Base-by-base conservation (phyloP, 352 stramenopile genomes). In the Blastocystis sp. region DNA sequence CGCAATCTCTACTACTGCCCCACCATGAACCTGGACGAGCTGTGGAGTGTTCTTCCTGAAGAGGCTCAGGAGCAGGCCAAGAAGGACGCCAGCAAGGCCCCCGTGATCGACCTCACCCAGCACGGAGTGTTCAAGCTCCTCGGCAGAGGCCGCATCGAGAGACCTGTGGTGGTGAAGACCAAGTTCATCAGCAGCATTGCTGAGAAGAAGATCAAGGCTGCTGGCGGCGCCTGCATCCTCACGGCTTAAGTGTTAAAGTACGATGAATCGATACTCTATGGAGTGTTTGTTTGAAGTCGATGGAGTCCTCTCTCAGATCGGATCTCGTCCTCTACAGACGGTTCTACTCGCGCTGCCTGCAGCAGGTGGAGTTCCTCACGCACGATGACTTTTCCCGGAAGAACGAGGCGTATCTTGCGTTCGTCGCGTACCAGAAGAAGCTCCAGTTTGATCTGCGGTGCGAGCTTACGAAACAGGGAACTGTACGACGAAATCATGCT, bases 21-120 rank as follows among this genome's bases (percentile, higher is more conserved):
- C 64, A 98, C 95, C 43, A 93, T 99, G 88, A 99, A 99, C 92
- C 90, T 99, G 90, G 97, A 99, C 92, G 97, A 97, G 91, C 92
- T 34, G 28, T 34, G 28, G 28, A 34, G 28, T 34, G 28, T 34
- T 34, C 28, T 34, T 34, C 28, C 28, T 34, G 28, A 34, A 34
- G 28, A 34, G 28, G 28, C 28, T 34, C 28, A 34, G 28, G 28
- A 34, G 28, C 28, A 34, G 28, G 28, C 28, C 28, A 34, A 34
- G 28, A 34, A 34, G 28, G 28, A 34, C 28, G 28, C 28, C 28
- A 34, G 28, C 28, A 34, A 34, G 28, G 28, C 28, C 28, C 28
- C 28, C 28, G 28, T 34, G 99, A 81, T 99, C 97, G 95, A 98
- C 28, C 28, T 34, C 28, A 34, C 28, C 28, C 28, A 34, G 28